A percentile compares a stretch with the other conserved stretches of the same genome.
Conservation (phyloP, 169 alveolate genomes). For the Babesia divergens region DNA sequence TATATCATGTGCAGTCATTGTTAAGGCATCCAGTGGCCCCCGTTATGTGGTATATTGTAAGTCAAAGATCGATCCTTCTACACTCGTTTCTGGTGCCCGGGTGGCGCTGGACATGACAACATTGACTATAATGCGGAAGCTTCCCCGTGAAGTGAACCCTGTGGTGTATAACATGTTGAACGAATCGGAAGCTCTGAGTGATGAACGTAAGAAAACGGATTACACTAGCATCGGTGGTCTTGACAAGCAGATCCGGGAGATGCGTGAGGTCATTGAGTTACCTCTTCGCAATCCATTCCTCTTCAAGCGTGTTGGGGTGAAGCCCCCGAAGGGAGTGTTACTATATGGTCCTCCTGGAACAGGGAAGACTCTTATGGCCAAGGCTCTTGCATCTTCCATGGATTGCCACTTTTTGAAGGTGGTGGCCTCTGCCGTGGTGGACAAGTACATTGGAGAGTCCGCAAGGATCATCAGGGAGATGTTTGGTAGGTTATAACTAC, state of each 20-base stretch:
- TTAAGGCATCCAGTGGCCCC: slow-evolving; percentile 95
- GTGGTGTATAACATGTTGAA: slow-evolving; percentile 95
- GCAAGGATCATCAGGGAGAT: slow-evolving; percentile 98
- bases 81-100: slow-evolving; percentile 93
- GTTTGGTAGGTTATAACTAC: slow-evolving; percentile 85
- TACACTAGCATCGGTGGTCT: slow-evolving; percentile 91
- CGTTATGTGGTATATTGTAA: slow-evolving; percentile 96
- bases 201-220: slow-evolving; percentile 68
- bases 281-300: slow-evolving; percentile 98
- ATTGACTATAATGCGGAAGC: slow-evolving; percentile 92
- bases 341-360: slow-evolving; percentile 99
- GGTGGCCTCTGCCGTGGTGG: slow-evolving; percentile 96
- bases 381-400: slow-evolving; percentile 98
- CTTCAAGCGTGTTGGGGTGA: slow-evolving; percentile 96
- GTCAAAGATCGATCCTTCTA: slow-evolving; percentile 87
- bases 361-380: slow-evolving; percentile 98
- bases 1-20: slow-evolving; percentile 75
- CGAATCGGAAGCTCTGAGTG: slow-evolving; percentile 89
- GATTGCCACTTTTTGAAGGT: slow-evolving; percentile 96
- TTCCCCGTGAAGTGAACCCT: slow-evolving; percentile 99
- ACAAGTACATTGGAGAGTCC: slow-evolving; percentile 98
- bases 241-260: slow-evolving; percentile 94
- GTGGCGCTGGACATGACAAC: slow-evolving; percentile 99
- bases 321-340: slow-evolving; percentile 98
- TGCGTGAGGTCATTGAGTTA: slow-evolving; percentile 97